These are phyloP conservation scores for Begonia masoniana DNA, from an alignment of 306 rosid genomes.

Conservation along the genomic window DNA sequence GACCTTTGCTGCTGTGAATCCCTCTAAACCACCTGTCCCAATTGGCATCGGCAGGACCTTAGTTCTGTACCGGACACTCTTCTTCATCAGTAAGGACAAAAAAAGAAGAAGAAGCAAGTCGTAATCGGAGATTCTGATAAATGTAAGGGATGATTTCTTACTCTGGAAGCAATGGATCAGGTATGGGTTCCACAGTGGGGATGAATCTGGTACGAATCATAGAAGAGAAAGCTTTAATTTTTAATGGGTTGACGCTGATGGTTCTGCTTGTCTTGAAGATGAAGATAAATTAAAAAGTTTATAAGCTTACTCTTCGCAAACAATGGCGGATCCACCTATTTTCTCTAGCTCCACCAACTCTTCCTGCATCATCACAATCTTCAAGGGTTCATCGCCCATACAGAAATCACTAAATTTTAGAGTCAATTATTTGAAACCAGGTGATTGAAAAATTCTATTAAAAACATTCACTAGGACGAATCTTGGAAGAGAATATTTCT, in stretches of 20 bases:
- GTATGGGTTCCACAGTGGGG: constrained; percentile 42
- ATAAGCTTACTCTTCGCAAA: constrained; percentile 58
- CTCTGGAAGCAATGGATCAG: constrained; percentile 82
- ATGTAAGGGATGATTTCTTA: constrained; percentile 21
- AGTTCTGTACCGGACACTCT: constrained; percentile 20
- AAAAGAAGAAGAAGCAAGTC: not conserved
- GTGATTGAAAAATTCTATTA: not conserved
- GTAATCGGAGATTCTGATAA: not conserved
- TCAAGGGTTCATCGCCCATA: not conserved
- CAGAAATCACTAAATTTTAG: too few relatives aligned
- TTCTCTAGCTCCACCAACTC: constrained; percentile 57
- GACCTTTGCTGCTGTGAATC: constrained; percentile 36
- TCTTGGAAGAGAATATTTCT: not conserved
- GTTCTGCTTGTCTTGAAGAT: not conserved
- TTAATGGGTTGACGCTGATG: not conserved
- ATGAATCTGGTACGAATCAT: constrained; percentile 28
- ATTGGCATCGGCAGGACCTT: constrained; percentile 27
- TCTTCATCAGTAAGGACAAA: not conserved
- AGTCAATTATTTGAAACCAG: too few relatives aligned
- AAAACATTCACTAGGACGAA: not conserved
- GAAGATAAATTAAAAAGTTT: not conserved
- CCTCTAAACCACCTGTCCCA: constrained; percentile 94
- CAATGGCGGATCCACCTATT: constrained; percentile 43
- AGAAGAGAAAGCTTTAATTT: not conserved
- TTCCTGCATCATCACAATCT: constrained; percentile 30